Base-by-base conservation (phyloP, 352 stramenopile genomes). In the Phytopythium aichiense region DNA sequence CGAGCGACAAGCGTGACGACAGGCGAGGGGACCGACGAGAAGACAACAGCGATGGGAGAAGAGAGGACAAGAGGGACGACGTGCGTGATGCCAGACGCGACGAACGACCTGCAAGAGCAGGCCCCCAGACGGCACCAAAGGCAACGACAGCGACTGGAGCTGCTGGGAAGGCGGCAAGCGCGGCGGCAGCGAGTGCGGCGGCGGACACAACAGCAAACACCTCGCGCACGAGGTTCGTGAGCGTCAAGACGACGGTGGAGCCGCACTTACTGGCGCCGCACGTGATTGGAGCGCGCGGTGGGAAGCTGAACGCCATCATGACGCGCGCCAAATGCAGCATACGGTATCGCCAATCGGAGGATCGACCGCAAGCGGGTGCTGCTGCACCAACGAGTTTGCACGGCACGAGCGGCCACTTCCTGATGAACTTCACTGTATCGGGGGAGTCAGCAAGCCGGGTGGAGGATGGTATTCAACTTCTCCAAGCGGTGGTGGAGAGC, bases 291-390 rank as follows among this genome's bases (percentile, higher is more conserved):
- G 63, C 66, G 0, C 78, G 76, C 23, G 69, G 72, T 30, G 66
- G 66, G n/a, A 78, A 81, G 12, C 67, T 91, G 22, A 79, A 87
- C n/a, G 68, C 61, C 18, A 72, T 89, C 49, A 88, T 89, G 77
- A 69, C 70, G 35, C 74, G 76, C 48, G 72, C 78, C 22, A 76
- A 82, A 25, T 88, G 77, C 61, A 77, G 66, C 15, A 88, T 91
- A 31, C 65, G 66, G 22, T 72, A 87, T 60, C 72, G 66, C 18
- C 67, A 77, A 31, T 56, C 61, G 22, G 22, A 55, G 8, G 18
- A 40, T 31, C 31, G 35, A 38, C 15, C 13, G 8, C 48, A 38
- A 30, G 25, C 33, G 0, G 48, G 7, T 9, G 48, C 1, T 38
- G 25, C 48, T 23, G 28, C 48, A 1, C 5, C 18, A 6, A 18